Evolutionary conservation across 2,329 filamentous ascomycete species (phyloP), one percentile per base, ranked within the genome.

Genomic region (Alternaria triticina): DNA sequence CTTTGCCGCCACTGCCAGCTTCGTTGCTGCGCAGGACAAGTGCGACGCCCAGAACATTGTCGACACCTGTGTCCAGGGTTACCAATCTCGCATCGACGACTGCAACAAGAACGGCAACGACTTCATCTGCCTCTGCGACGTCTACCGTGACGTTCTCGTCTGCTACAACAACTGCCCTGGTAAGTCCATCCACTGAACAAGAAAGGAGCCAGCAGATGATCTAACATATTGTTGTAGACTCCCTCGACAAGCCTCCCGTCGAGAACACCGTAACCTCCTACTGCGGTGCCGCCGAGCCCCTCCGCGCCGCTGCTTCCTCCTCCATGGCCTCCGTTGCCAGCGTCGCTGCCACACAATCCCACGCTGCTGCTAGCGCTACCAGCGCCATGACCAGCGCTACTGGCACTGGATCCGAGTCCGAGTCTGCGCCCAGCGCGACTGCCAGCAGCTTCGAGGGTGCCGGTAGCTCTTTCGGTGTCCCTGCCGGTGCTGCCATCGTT

Each of bases 101-200:
- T 87, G 86, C 77, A 69, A 65, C 47, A 60, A 30, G 54, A 72
- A 70, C 23, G 58, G 70, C 44, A 84, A 83, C 66, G 85, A 87
- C 77, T 87, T 82, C 79, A 77, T 81, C 70, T 90, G 88, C 79
- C 81, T 89, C 28, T 90, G 88, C 79, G 80, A 83, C 54, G 83
- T 86, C 69, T 86, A 85, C 76, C 83, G 74, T 40, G 82, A 86
- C 57, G 80, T 87, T 36, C 69, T 86, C 67, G 86, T 83, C 30
- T 90, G 88, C 85, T 90, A 88, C 82, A 86, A 86, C 82, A 88
- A 88, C 82, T 90, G 89, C 81, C 87, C 88, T 56, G 49, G 49
- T 52, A 25, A 23, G 30, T 40, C n/a, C 4, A 17, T 6, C 2
- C 5, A 17, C 3, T 20, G 5, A 2, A 50, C n/a, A 15, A 9